These are phyloP conservation scores for Auriscalpium orientale DNA, from an alignment of 768 basidiomycete genomes.

Conservation along the genomic window DNA sequence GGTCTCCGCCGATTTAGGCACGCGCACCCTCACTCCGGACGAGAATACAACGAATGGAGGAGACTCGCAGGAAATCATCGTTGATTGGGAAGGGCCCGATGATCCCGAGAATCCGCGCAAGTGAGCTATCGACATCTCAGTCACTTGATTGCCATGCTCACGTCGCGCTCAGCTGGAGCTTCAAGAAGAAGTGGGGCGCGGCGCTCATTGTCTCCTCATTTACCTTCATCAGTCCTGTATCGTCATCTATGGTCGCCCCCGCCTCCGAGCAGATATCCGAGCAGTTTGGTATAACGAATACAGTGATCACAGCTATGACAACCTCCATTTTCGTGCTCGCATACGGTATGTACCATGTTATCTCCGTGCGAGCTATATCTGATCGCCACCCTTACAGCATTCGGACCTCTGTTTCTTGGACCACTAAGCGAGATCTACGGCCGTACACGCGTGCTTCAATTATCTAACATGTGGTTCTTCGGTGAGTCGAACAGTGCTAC, in stretches of 20 bases:
- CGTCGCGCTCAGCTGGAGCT: conserved; percentile 3
- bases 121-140: neutral
- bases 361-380: no score
- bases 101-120: conserved; percentile 11
- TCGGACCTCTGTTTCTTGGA: conserved; percentile 41
- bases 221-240: conserved; percentile 58
- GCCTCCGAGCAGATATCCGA: conserved; percentile 43
- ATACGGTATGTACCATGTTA: conserved; percentile 34
- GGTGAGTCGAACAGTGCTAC: conserved; percentile 28
- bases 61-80: neutral
- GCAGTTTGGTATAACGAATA: conserved; percentile 47
- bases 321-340: conserved; percentile 43
- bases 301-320: conserved; percentile 43
- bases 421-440: conserved; percentile 71
- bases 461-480: conserved; percentile 59
- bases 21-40: no score
- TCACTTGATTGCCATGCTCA: neutral
- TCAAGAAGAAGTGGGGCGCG: conserved; percentile 24
- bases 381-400: conserved; percentile 26
- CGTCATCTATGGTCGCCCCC: conserved; percentile 71
- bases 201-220: conserved; percentile 53
- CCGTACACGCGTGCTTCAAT: conserved; percentile 51
- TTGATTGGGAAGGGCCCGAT: conserved; percentile 8
- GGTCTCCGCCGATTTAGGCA: no score
- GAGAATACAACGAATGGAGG: no score